phyloP scores from a whole-genome alignment of 176 grass and related monocot species.

The Aechmea fasciata region DNA sequence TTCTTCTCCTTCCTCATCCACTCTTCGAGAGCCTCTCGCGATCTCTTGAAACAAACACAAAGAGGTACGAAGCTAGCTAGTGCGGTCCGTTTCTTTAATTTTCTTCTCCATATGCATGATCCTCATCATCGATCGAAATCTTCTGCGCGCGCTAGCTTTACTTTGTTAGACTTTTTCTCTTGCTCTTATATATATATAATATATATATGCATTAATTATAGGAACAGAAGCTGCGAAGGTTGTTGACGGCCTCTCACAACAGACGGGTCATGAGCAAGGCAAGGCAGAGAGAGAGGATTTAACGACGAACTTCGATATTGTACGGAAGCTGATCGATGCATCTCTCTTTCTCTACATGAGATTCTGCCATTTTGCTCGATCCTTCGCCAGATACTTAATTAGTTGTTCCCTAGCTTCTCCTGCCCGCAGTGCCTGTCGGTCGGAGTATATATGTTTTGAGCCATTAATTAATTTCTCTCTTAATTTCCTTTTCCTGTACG shows the following conservation, averaged over 20 bases:
- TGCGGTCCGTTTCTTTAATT: too few species aligned
- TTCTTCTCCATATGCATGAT: neutral
- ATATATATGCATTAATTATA: too few species aligned
- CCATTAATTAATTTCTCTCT: neutral
- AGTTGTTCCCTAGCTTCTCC: too few species aligned
- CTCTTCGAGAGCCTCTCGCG: conserved; percentile 14
- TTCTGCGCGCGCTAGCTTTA: neutral
- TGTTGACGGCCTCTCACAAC: neutral
- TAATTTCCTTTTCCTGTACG: too few species aligned
- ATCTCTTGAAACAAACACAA: neutral
- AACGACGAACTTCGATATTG: neutral
- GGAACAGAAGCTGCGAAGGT: neutral
- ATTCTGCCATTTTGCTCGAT: too few species aligned
- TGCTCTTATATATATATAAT: too few species aligned
- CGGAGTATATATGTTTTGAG: neutral
- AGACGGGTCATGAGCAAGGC: neutral
- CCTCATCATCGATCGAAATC: neutral
- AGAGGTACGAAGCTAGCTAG: neutral
- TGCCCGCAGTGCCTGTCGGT: too few species aligned
- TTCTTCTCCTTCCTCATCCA: neutral
- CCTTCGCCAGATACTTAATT: too few species aligned
- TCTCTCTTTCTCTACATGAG: neutral
- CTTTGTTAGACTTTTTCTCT: neutral
- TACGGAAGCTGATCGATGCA: neutral
- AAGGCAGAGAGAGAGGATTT: neutral